Evolutionary conservation across 2,329 filamentous ascomycete genomes (phyloP).

Genomic region (Trichothecium sympodiale): DNA sequence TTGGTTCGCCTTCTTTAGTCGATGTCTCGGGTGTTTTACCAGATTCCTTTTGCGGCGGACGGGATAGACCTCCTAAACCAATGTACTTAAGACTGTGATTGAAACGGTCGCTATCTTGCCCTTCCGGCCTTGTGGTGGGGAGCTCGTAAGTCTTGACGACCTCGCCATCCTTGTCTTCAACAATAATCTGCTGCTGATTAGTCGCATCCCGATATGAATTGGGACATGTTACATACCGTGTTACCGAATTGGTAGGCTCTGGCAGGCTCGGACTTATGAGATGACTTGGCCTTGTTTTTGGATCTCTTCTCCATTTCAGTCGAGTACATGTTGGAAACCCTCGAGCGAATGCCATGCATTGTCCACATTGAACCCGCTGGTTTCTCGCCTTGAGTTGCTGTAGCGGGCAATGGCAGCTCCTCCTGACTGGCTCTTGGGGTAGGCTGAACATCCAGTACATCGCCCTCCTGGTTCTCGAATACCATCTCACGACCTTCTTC

Average conservation of each 20-base stretch:
- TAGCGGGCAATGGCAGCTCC: conserved; percentile 9
- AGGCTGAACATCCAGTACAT: conserved; percentile 60
- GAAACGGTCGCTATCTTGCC: conserved; percentile 26
- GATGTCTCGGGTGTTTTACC: conserved; percentile 13
- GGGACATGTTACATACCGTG: conserved; percentile 38
- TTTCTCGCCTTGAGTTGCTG: conserved; percentile 6
- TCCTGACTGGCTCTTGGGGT: conserved; percentile 6
- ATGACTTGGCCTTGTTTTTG: conserved; percentile 47
- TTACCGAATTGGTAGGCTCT: conserved; percentile 78
- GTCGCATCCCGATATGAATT: conserved; percentile 2
- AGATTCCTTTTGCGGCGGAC: conserved; percentile 25
- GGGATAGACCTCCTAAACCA: conserved; percentile 33
- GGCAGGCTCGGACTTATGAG: conserved; percentile 50
- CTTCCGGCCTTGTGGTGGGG: conserved; percentile 38
- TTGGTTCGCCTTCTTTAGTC: conserved; percentile 18
- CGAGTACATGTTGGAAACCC: conserved; percentile 39
- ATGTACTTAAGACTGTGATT: conserved; percentile 41
- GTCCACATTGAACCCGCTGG: conserved; percentile 18
- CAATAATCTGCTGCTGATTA: conserved; percentile 55
- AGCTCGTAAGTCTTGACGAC: conserved; percentile 78
- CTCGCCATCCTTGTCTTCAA: conserved; percentile 78
- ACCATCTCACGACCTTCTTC: conserved; percentile 71
- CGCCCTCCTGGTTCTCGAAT: conserved; percentile 77
- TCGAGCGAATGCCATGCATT: conserved; percentile 33
- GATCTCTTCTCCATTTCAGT: conserved; percentile 48